Evolutionary conservation across 352 stramenopile species (phyloP).

Genomic region (Pythium rishiriense): DNA sequence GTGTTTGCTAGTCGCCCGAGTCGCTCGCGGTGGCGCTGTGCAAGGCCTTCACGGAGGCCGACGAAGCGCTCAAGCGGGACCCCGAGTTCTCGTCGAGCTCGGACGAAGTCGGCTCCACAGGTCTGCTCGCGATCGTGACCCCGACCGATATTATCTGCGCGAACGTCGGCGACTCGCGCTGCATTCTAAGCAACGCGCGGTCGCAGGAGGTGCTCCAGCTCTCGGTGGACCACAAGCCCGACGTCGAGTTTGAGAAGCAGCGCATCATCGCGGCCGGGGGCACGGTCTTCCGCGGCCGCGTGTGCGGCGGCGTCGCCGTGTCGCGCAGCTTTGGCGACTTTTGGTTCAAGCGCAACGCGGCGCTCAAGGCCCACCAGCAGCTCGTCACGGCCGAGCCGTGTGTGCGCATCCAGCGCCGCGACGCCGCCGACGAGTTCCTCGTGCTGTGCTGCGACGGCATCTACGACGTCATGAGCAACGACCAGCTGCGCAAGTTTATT

Average conservation of each 20-base stretch:
- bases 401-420: constrained; percentile 69
- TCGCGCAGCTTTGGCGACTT: constrained; percentile 87
- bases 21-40: constrained; percentile 71
- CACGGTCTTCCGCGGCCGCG: constrained; percentile 81
- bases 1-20: constrained; percentile 43
- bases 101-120: constrained; percentile 84
- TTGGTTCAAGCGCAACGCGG: constrained; percentile 86
- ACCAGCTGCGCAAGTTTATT: constrained; percentile 92
- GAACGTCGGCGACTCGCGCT: constrained; percentile 86
- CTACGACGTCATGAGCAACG: constrained; percentile 95
- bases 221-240: constrained; percentile 86
- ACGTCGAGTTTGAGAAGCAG: constrained; percentile 85
- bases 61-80: constrained; percentile 75
- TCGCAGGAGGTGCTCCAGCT: constrained; percentile 72
- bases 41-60: constrained; percentile 72
- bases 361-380: constrained; percentile 80
- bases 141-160: constrained; percentile 78
- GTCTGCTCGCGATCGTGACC: constrained; percentile 79
- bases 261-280: constrained; percentile 81
- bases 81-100: constrained; percentile 58
- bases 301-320: constrained; percentile 83
- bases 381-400: constrained; percentile 85
- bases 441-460: constrained; percentile 93
- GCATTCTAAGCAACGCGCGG: constrained; percentile 79
- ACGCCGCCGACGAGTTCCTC: constrained; percentile 90